Conservation (phyloP, 179 eudicot species). For the Silene noctiflora region DNA sequence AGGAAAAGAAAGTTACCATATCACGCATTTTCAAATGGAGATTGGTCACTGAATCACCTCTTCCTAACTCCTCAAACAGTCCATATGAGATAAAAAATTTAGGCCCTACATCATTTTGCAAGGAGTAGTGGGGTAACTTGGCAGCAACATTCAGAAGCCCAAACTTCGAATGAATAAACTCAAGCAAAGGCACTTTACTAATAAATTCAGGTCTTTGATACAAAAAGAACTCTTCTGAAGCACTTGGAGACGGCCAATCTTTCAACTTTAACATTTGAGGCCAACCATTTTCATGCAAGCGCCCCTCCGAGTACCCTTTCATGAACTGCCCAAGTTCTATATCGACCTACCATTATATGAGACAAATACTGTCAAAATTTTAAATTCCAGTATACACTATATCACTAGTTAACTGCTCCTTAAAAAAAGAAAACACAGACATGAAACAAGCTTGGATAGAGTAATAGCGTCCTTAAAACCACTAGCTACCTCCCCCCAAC, state of each 20-base stretch:
- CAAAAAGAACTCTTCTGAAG: constrained; percentile 89
- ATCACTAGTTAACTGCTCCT: neutral
- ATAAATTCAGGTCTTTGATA: constrained; percentile 96
- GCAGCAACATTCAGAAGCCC: constrained; percentile 97
- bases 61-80: constrained; percentile 54
- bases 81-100: constrained; percentile 87
- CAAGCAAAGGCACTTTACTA: constrained; percentile 81
- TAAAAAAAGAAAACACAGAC: neutral
- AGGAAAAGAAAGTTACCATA: constrained; percentile 52
- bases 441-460: neutral
- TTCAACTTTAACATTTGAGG: constrained; percentile 80
- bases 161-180: constrained; percentile 95
- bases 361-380: constrained; percentile 14
- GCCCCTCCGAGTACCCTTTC: constrained; percentile 88
- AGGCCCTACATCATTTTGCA: constrained; percentile 96
- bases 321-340: constrained; percentile 83
- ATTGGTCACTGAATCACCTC: constrained; percentile 67
- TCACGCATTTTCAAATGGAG: constrained; percentile 90
- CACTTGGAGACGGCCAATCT: constrained; percentile 98
- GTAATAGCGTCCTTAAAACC: neutral
- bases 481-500: neutral
- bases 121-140: constrained; percentile 87
- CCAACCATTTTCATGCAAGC: constrained; percentile 56
- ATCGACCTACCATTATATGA: constrained; percentile 50
- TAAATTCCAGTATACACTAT: constrained; percentile 12